phyloP scores from a whole-genome alignment of 352 stramenopile species.

The Globisporangium mamillatum region DNA sequence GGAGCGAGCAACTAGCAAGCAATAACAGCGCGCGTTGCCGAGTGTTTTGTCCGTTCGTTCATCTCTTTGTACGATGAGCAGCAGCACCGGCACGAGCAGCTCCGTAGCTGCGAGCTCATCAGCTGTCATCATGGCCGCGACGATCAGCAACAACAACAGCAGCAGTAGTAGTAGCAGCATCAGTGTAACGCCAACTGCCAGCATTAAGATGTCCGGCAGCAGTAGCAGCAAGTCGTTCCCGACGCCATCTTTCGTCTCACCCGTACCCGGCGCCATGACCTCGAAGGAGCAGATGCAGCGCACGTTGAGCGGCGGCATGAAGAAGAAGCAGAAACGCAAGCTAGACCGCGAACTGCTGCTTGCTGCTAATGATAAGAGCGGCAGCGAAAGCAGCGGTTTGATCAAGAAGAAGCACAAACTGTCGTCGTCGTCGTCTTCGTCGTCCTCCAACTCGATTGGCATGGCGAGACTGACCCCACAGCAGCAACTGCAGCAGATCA shows the following conservation, averaged over 20 bases:
- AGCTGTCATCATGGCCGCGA: slow-evolving; percentile 14
- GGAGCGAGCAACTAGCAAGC: neutral
- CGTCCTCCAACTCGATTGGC: neutral
- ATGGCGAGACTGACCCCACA: slow-evolving; percentile 5
- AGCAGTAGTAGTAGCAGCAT: neutral
- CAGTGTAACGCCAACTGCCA: slow-evolving; percentile 8
- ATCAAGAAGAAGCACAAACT: slow-evolving; percentile 28
- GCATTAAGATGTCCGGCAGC: slow-evolving; percentile 3
- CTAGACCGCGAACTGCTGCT: slow-evolving; percentile 25
- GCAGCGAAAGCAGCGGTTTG: neutral
- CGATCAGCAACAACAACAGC: neutral
- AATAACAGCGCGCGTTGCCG: neutral
- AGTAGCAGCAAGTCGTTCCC: slow-evolving; percentile 17
- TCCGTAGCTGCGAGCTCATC: neutral
- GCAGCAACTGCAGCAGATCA: slow-evolving; percentile 16
- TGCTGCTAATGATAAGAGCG: slow-evolving; percentile 5
- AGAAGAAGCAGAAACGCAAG: slow-evolving; percentile 33
- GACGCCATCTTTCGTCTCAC: slow-evolving; percentile 45
- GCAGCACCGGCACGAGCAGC: neutral
- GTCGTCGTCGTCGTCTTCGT: neutral
- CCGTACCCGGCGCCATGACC: slow-evolving; percentile 15
- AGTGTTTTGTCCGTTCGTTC: neutral
- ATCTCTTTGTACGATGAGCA: neutral
- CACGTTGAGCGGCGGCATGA: slow-evolving; percentile 34
- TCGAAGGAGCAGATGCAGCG: slow-evolving; percentile 28